Percentiles rank a stretch among this genome's conserved stretches.
Evolutionary conservation across 139 green algal genomes (phyloP).

Genomic region (Micractinium conductrix): DNA sequence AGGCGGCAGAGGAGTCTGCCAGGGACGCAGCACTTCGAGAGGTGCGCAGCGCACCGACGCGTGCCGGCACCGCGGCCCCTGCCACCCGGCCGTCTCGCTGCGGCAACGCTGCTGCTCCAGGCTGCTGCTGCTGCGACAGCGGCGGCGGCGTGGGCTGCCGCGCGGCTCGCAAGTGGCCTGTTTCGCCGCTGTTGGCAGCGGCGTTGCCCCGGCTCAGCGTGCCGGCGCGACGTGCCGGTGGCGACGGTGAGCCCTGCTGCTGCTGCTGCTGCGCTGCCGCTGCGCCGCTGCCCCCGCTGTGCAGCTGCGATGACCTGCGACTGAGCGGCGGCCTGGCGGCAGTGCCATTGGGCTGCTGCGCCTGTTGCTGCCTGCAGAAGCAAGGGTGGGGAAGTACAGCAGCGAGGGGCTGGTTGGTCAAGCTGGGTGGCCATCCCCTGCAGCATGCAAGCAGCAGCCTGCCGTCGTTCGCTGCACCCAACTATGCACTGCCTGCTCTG

Average conservation of each 20-base stretch:
- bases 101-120: conserved; percentile 13
- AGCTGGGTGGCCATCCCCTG: not conserved
- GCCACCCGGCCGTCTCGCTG: no score
- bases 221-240: not conserved
- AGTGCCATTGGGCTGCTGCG: conserved; percentile 1
- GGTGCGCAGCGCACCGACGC: not conserved
- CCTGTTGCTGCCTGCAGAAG: conserved; percentile 1
- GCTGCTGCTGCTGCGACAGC: not conserved
- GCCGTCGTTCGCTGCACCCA: not conserved
- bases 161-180: not conserved
- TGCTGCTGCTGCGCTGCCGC: not conserved
- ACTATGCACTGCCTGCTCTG: not conserved
- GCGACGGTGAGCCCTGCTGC: not conserved
- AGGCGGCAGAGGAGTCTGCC: not conserved
- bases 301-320: conserved; percentile 20
- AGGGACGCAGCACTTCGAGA: not conserved
- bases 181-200: not conserved
- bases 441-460: not conserved
- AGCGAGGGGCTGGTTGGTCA: not conserved
- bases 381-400: not conserved
- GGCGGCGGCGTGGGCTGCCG: not conserved
- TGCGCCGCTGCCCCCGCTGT: not conserved
- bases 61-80: not conserved
- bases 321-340: not conserved
- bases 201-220: not conserved